Conservation (phyloP, 169 alveolate genomes). For the Cryptosporidium canis region DNA sequence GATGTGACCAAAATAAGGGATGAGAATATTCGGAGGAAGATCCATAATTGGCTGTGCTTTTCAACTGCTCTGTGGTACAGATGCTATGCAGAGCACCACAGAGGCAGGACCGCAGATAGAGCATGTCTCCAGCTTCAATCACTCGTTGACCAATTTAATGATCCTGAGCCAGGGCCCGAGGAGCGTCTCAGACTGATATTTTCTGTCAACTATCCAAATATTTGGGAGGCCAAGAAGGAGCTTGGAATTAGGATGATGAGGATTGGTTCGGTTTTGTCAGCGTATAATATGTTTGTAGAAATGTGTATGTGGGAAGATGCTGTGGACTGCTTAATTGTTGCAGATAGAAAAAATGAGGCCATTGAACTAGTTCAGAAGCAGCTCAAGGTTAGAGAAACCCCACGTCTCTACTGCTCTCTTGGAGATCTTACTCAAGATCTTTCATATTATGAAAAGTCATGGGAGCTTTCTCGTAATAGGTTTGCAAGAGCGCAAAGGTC, state of each 20-base stretch:
- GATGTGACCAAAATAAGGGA: conserved; percentile 82
- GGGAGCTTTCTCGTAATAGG: conserved; percentile 86
- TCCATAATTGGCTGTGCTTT: conserved; percentile 83
- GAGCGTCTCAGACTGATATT: conserved; percentile 77
- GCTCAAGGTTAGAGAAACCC: conserved; percentile 81
- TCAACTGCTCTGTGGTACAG: conserved; percentile 83
- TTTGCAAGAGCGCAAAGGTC: conserved; percentile 90
- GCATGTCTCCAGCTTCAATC: conserved; percentile 83
- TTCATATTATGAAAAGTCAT: conserved; percentile 85
- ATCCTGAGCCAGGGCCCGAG: conserved; percentile 78
- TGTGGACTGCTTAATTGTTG: conserved; percentile 86
- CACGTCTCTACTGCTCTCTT: conserved; percentile 87
- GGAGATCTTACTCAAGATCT: conserved; percentile 87
- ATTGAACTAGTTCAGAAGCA: conserved; percentile 83
- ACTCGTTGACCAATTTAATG: conserved; percentile 84
- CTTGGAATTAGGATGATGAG: conserved; percentile 83
- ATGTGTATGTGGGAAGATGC: conserved; percentile 90
- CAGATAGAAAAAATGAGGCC: conserved; percentile 84
- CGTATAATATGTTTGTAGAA: conserved; percentile 87
- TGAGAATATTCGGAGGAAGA: conserved; percentile 77
- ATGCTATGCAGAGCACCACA: conserved; percentile 81
- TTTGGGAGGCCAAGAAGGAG: conserved; percentile 79
- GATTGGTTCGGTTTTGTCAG: conserved; percentile 84
- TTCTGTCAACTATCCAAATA: conserved; percentile 79
- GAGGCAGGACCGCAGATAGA: conserved; percentile 82